Percentiles rank a stretch among this genome's conserved stretches.
phyloP scores from a whole-genome alignment of 768 basidiomycete species.

The Naganishia onofrii region DNA sequence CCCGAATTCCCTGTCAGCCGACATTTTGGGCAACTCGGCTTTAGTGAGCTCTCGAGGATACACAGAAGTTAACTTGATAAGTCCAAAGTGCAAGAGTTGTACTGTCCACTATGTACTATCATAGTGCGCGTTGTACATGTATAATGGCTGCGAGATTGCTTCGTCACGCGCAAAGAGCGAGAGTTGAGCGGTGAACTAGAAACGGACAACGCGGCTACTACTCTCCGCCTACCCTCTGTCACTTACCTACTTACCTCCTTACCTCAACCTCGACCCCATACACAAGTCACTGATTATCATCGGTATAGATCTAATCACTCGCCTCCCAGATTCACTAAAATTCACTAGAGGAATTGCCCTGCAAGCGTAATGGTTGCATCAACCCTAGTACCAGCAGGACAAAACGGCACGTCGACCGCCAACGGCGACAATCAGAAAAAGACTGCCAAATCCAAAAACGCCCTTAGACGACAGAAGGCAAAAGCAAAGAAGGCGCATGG shows the following conservation, averaged over 20 bases:
- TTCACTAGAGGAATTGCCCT: not conserved
- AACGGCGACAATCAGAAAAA: conserved; percentile 18
- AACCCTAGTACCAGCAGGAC: not conserved
- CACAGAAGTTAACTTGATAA: not conserved
- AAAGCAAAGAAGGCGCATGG: conserved; percentile 33
- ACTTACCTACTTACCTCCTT: too few species aligned
- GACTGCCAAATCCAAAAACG: conserved; percentile 33
- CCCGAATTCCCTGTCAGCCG: not conserved
- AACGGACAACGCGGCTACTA: too few species aligned
- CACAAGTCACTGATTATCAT: not conserved
- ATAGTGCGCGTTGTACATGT: too few species aligned
- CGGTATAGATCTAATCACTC: not conserved
- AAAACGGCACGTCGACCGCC: not conserved
- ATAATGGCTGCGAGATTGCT: too few species aligned
- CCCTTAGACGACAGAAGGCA: conserved; percentile 31
- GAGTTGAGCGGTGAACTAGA: too few species aligned
- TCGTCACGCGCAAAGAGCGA: too few species aligned
- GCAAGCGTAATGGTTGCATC: not conserved
- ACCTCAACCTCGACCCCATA: too few species aligned
- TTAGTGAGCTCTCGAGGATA: not conserved
- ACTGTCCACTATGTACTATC: too few species aligned
- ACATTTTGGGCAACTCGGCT: not conserved
- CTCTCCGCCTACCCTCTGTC: too few species aligned
- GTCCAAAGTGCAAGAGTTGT: not conserved
- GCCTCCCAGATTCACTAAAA: too few species aligned